Evolutionary conservation across 1,284 basidiomycete genomes (phyloP).

Genomic region (Ceratobasidium sp.): DNA sequence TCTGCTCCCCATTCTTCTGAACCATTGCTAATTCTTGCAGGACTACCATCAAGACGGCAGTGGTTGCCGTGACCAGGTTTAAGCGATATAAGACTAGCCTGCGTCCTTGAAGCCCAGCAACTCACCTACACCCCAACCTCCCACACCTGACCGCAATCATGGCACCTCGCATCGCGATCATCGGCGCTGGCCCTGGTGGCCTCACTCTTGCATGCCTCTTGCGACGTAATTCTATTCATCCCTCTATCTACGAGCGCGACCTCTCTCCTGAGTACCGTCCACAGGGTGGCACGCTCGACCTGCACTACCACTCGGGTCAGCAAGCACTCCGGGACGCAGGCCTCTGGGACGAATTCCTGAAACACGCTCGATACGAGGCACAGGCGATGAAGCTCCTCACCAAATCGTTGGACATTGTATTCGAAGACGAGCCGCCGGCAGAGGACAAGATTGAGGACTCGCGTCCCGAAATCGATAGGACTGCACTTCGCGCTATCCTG

Average conservation of each 20-base stretch:
- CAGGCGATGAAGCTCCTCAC: conserved; percentile 52
- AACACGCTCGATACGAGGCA: conserved; percentile 52
- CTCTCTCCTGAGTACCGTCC: conserved; percentile 51
- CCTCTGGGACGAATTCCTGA: conserved; percentile 52
- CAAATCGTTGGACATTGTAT: conserved; percentile 49
- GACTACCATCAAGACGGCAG: neutral
- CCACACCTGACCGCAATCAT: neutral
- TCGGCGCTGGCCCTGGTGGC: conserved; percentile 58
- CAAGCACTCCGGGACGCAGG: conserved; percentile 54
- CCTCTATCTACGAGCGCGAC: conserved; percentile 57
- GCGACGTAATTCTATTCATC: conserved; percentile 52
- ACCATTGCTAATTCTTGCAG: neutral
- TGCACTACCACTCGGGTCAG: conserved; percentile 57
- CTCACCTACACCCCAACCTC: neutral
- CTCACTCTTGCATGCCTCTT: conserved; percentile 57
- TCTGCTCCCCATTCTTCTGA: neutral
- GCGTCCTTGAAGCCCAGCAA: neutral
- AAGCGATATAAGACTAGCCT: neutral
- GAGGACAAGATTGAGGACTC: conserved; percentile 44
- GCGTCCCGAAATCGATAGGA: conserved; percentile 54
- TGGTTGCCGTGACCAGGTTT: neutral
- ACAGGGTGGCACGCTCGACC: conserved; percentile 59
- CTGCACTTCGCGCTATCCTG: conserved; percentile 52
- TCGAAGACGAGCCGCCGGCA: conserved; percentile 21
- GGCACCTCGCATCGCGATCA: conserved; percentile 51